Evolutionary conservation across 2,329 filamentous ascomycete species (phyloP), one percentile per base, ranked within the genome.

Genomic region (Colletotrichum graminicola): DNA sequence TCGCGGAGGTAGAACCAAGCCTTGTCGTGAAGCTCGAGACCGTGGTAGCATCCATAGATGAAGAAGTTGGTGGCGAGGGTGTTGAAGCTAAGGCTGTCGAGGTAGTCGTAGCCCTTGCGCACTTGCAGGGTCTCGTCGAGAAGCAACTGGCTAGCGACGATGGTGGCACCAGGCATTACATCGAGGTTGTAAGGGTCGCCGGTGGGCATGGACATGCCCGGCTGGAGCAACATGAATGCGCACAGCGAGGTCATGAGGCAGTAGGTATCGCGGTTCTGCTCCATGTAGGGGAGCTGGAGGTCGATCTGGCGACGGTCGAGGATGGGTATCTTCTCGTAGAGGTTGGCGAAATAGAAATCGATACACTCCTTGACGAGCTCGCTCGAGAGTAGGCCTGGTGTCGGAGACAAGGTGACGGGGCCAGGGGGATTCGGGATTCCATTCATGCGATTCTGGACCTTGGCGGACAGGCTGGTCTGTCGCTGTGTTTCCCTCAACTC

Each of bases 1-100:
- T 96, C 93, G 34, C 93, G 90, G 12, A 95, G 83, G 78, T 94
- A 90, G 77, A 91, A 94, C 93, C 93, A 95, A 1, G 92, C 93
- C 79, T 91, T 90, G 73, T 92, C 90, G 78, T 94, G 92, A 78
- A 91, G 85, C 73, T 94, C 92, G 57, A 93, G 82, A 47, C 89
- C 91, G 72, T 92, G 91, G 78, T 92, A 89, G 69, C 91, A 91
- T 47, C 89, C 91, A 76, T 93, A 94, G 34, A 95, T 79, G 79
- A 95, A 94, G 80, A 93, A 94, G 65, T 91, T 94, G n/a, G 92
- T 94, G 70, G 91, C 89, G 16, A 93, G 79, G 55, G 84, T 87
- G 75, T 89, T 89, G 70, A 88, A 79, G 11, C 84, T 88, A 10
- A 89, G 86, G 18, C 82, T 82, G 62, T 89, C 88, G 41, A 88